Base-by-base conservation (phyloP, 192 early-diverging fungal species). In the Chytriomyces hyalinus region DNA sequence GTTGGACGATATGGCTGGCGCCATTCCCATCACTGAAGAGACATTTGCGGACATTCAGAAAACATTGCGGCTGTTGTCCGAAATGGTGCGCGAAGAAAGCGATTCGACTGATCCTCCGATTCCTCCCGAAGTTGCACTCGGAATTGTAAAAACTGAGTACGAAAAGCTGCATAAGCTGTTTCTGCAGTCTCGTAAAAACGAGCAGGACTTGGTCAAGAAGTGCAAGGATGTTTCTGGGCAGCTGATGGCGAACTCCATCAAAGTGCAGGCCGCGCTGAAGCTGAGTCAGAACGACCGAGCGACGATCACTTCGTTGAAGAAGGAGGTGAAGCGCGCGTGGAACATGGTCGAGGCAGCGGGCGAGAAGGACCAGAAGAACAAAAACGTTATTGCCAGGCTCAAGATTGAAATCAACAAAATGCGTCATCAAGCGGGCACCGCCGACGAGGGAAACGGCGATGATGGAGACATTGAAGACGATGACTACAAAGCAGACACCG, bases 311-410 rank as follows among this genome's bases (percentile, higher is more conserved):
- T 68, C 78, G 15, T 72, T 89, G 76, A 83, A 85, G 60, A 89
- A 87, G 62, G 88, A 89, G 70, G 80, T 89, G 43, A 80, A 82
- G 65, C 85, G 85, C 53, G 86, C 86, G 1, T 89, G 88, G 88
- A 89, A 89, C 57, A 79, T 84, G 80, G 86, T 89, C 26, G 86
- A 89, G 75, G 76, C 65, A 8, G 77, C 73, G 9, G 50, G 63
- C 4, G 85, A 89, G 63, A 86, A 87, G 66, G 86, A 86, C 61
- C 61, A 70, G 4, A 74, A 80, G 48, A 67, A 77, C 9, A 89
- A 87, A 62, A 82, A 87, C 20, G 78, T 70, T 13, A 85, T 89
- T 48, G 72, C 75, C 5, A 57, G 75, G 8, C 64, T 89, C n/a
- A 86, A 86, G 63, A 73, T 59, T 66, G 87, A 88, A 62, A 65